A percentile compares a stretch with the other conserved stretches of the same genome.
phyloP scores from a whole-genome alignment of 1,284 basidiomycete genomes.

The Ustilago vetiveriae region DNA sequence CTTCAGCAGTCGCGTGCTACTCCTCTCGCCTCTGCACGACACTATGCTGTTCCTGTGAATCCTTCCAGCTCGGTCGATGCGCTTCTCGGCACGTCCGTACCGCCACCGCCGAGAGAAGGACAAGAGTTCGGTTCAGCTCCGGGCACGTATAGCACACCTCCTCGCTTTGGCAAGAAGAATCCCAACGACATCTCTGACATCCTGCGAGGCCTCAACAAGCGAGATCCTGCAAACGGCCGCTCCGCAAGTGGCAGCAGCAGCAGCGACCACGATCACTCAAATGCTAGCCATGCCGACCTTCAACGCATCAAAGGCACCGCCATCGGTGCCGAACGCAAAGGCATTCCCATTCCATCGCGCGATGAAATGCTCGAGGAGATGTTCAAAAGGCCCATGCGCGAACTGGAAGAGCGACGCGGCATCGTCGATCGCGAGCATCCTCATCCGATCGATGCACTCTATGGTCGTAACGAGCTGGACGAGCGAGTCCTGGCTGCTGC shows the following conservation, averaged over 20 bases:
- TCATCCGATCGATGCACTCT: slow-evolving; percentile 54
- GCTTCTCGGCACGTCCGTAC: slow-evolving; percentile 51
- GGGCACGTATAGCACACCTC: slow-evolving; percentile 20
- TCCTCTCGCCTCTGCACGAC: not conserved
- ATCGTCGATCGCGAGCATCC: slow-evolving; percentile 52
- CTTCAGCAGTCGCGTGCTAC: slow-evolving; percentile 5
- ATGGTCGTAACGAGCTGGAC: slow-evolving; percentile 58
- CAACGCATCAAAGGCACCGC: slow-evolving; percentile 45
- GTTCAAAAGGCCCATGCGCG: slow-evolving; percentile 43
- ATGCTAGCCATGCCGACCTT: slow-evolving; percentile 26
- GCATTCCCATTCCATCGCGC: slow-evolving; percentile 44
- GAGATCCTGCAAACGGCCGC: slow-evolving; percentile 9
- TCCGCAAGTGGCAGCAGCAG: slow-evolving; percentile 3
- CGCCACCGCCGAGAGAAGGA: slow-evolving; percentile 46
- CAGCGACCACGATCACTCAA: not conserved
- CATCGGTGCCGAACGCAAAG: slow-evolving; percentile 38
- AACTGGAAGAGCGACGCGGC: slow-evolving; percentile 28
- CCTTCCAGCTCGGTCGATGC: slow-evolving; percentile 56
- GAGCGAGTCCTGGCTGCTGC: slow-evolving; percentile 56
- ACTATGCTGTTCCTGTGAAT: slow-evolving; percentile 55
- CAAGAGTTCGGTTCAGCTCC: slow-evolving; percentile 10
- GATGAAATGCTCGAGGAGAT: slow-evolving; percentile 51
- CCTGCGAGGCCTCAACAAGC: slow-evolving; percentile 25
- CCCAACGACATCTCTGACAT: slow-evolving; percentile 54
- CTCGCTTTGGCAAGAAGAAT: slow-evolving; percentile 36